A percentile compares a stretch with the other conserved stretches of the same genome.
Conservation (phyloP, 345 rosid genomes). For the Eucalyptus polyanthemos region DNA sequence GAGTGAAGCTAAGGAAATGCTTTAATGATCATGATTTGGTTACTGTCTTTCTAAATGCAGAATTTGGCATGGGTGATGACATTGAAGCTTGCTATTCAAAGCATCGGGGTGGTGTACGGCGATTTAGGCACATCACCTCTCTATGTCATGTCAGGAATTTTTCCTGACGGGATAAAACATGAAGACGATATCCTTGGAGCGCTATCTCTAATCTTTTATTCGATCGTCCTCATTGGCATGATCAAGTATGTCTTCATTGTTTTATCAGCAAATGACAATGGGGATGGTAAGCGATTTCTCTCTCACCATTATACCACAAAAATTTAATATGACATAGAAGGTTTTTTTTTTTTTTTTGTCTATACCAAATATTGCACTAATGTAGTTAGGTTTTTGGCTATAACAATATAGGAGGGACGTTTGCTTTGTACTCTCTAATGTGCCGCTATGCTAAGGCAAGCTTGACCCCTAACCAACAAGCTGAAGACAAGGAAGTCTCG, state of each 20-base stretch:
- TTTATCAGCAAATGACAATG: slow-evolving; percentile 14
- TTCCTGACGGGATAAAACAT: neutral
- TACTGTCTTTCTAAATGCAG: neutral
- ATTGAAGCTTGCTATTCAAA: slow-evolving; percentile 9
- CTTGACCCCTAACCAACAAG: slow-evolving; percentile 16
- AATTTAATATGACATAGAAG: neutral
- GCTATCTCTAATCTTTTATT: slow-evolving; percentile 13
- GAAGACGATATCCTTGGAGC: slow-evolving; percentile 6
- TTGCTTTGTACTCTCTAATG: slow-evolving; percentile 18
- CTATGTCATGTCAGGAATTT: slow-evolving; percentile 2
- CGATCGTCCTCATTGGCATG: neutral
- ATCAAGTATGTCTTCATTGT: slow-evolving; percentile 14
- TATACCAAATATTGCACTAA: neutral
- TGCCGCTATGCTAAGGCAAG: slow-evolving; percentile 13
- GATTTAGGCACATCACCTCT: slow-evolving; percentile 25
- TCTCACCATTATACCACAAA: neutral
- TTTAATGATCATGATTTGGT: neutral
- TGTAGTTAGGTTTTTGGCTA: neutral
- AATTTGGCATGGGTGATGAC: neutral
- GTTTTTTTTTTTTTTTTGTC: too few species aligned
- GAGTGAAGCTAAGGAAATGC: neutral
- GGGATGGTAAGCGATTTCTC: slow-evolving; percentile 6
- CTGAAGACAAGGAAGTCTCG: slow-evolving; percentile 7
- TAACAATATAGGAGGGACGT: slow-evolving; percentile 14
- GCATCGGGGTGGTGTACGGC: slow-evolving; percentile 26